These are phyloP conservation scores for Colletotrichum graminicola DNA, from an alignment of 2,329 filamentous ascomycete species.

Conservation along the genomic window DNA sequence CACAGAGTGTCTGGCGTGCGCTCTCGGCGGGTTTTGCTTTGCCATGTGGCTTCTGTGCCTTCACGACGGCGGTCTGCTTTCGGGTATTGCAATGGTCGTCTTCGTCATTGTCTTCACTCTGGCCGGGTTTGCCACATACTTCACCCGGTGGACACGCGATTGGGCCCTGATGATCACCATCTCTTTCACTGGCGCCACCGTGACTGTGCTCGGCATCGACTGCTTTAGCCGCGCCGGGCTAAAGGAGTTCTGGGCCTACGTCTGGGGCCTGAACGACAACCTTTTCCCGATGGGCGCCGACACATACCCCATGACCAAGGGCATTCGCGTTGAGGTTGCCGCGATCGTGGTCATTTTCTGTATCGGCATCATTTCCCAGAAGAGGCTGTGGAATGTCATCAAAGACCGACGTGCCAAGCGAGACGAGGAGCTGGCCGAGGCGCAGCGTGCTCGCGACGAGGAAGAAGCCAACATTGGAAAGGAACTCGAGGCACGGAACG, in stretches of 20 bases:
- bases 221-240: constrained; percentile 90
- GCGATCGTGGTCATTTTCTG: constrained; percentile 80
- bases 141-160: constrained; percentile 80
- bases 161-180: constrained; percentile 83
- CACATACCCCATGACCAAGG: constrained; percentile 88
- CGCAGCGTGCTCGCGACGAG: constrained; percentile 66
- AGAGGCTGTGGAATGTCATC: constrained; percentile 87
- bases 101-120: constrained; percentile 82
- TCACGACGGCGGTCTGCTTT: constrained; percentile 80
- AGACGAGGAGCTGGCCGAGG: constrained; percentile 63
- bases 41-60: constrained; percentile 92
- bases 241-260: constrained; percentile 96
- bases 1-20: constrained; percentile 83
- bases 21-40: constrained; percentile 87
- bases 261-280: constrained; percentile 85
- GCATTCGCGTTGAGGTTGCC: constrained; percentile 87
- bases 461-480: constrained; percentile 80
- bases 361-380: constrained; percentile 84
- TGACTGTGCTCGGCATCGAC: constrained; percentile 85
- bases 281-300: constrained; percentile 82
- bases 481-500: constrained; percentile 72
- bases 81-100: constrained; percentile 68
- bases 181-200: constrained; percentile 85
- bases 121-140: constrained; percentile 79
- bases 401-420: constrained; percentile 70